These are phyloP conservation scores for Oryza glaberrima DNA, from an alignment of 176 grass and related monocot species.

Conservation along the genomic window DNA sequence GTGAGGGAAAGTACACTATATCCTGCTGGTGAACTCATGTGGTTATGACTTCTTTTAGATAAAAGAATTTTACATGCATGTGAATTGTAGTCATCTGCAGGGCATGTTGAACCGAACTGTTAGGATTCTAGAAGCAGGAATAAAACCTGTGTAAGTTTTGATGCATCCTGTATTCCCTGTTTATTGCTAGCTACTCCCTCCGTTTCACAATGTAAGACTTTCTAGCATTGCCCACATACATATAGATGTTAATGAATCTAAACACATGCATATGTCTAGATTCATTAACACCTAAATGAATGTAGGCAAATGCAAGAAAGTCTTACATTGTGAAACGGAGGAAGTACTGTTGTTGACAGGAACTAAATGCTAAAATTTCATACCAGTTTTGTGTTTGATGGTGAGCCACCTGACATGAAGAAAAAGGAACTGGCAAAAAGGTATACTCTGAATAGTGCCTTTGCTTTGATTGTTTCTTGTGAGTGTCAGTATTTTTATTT, in stretches of 20 bases:
- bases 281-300: no score
- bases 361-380: conserved; percentile 25
- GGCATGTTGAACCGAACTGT: conserved; percentile 86
- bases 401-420: conserved; percentile 87
- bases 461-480: conserved; percentile 30
- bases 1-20: conserved; percentile 40
- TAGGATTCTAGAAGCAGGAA: conserved; percentile 88
- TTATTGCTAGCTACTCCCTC: conserved; percentile 13
- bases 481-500: not conserved
- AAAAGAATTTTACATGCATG: conserved; percentile 7
- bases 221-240: no score
- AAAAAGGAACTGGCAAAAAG: conserved; percentile 83
- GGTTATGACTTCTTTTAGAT: not conserved
- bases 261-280: no score
- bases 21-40: not conserved
- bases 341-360: not conserved
- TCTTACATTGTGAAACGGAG: no score
- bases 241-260: no score
- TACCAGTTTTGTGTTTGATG: conserved; percentile 95
- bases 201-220: no score
- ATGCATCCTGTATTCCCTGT: conserved; percentile 26
- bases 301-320: no score
- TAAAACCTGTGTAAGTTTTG: conserved; percentile 86
- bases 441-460: conserved; percentile 33
- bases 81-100: conserved; percentile 73